phyloP scores from a whole-genome alignment of 768 basidiomycete species.

The Tylopilus sp. region DNA sequence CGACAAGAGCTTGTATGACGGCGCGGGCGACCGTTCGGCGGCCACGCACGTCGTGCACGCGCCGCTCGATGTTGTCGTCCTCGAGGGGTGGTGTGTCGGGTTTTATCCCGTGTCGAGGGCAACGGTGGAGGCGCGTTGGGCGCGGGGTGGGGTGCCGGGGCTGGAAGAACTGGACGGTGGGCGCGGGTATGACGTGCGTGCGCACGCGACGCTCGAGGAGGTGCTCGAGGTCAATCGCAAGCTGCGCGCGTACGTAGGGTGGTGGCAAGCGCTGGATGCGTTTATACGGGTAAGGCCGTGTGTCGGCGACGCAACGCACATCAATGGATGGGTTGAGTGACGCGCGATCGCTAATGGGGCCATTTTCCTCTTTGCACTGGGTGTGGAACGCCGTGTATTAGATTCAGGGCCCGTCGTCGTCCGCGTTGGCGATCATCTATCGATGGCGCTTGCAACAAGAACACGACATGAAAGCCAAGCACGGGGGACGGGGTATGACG shows the following conservation, averaged over 20 bases:
- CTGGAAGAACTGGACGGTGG: conserved; percentile 14
- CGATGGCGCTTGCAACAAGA: conserved; percentile 90
- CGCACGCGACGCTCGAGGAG: conserved; percentile 46
- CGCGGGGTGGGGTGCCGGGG: conserved; percentile 22
- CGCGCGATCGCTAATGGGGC: no score
- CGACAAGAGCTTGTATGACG: conserved; percentile 79
- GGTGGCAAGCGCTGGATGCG: conserved; percentile 71
- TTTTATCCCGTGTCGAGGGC: conserved; percentile 60
- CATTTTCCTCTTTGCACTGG: no score
- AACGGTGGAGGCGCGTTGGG: conserved; percentile 55
- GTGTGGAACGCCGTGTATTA: conserved; percentile 9
- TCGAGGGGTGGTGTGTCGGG: conserved; percentile 97
- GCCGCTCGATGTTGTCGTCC: conserved; percentile 75
- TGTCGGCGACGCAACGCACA: no score
- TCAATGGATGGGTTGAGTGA: no score
- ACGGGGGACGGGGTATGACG: conserved; percentile 87
- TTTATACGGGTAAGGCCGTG: conserved; percentile 58
- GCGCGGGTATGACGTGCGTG: conserved; percentile 29
- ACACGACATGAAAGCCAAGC: conserved; percentile 77
- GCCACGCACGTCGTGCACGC: conserved; percentile 40
- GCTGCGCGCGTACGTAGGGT: conserved; percentile 53
- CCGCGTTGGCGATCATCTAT: conserved; percentile 60
- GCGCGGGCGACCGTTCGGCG: conserved; percentile 78
- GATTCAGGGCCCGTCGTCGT: conserved; percentile 37
- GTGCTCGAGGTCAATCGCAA: conserved; percentile 61